Evolutionary conservation across 352 stramenopile genomes (phyloP).

Genomic region (Phytophthora nicotianae): DNA sequence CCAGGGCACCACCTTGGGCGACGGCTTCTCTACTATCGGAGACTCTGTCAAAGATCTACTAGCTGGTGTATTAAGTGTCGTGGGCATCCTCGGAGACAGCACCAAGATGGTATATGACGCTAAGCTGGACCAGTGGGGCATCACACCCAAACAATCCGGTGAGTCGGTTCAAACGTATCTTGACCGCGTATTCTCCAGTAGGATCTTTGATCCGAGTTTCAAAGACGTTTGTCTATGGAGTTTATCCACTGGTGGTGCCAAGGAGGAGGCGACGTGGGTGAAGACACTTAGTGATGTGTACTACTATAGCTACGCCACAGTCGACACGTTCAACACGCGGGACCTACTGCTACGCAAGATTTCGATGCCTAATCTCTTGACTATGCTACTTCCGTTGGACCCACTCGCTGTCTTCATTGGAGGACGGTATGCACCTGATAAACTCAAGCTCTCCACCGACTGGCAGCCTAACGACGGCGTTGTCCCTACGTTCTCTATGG

Average conservation of each 20-base stretch:
- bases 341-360: constrained; percentile 47
- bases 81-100: constrained; percentile 33
- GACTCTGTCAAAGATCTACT: constrained; percentile 44
- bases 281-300: constrained; percentile 57
- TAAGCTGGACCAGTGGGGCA: constrained; percentile 56
- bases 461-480: constrained; percentile 61
- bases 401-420: constrained; percentile 42
- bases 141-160: constrained; percentile 30
- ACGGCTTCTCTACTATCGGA: constrained; percentile 49
- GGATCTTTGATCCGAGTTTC: constrained; percentile 45
- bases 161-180: constrained; percentile 45
- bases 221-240: constrained; percentile 55
- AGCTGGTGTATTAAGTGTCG: constrained; percentile 30
- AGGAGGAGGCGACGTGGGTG: constrained; percentile 59
- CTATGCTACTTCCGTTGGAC: constrained; percentile 50
- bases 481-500: constrained; percentile 54
- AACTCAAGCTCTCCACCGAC: constrained; percentile 32
- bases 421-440: constrained; percentile 39
- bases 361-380: constrained; percentile 50
- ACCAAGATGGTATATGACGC: constrained; percentile 47
- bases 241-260: constrained; percentile 49
- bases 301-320: constrained; percentile 61
- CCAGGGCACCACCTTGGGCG: constrained; percentile 56
- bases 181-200: constrained; percentile 45
- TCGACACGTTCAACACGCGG: constrained; percentile 42